These are phyloP conservation scores for Flaveria linearis DNA, from an alignment of 129 eudicot genomes.

Conservation along the genomic window DNA sequence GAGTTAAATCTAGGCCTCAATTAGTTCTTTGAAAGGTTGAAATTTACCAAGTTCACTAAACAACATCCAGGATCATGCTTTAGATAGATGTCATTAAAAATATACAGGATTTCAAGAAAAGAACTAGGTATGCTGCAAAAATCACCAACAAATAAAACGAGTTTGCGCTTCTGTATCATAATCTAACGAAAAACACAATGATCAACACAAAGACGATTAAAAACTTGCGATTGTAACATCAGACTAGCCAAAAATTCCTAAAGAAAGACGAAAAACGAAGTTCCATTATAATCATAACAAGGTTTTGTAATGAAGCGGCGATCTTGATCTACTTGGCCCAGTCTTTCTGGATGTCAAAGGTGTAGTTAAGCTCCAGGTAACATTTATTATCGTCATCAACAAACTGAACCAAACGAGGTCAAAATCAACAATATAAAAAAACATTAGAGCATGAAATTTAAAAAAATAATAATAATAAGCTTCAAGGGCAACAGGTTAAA, in stretches of 20 bases:
- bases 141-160: background rate
- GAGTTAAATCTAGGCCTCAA: too few species aligned
- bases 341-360: conserved; percentile 68
- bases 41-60: too few species aligned
- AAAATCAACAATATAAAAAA: background rate
- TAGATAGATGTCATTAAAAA: conserved; percentile 4
- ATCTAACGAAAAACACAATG: conserved; percentile 26
- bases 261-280: conserved; percentile 8
- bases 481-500: background rate
- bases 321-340: conserved; percentile 39
- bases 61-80: too few species aligned
- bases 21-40: too few species aligned
- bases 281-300: conserved; percentile 14
- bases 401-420: conserved; percentile 36
- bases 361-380: conserved; percentile 58
- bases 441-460: background rate
- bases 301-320: background rate
- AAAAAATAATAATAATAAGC: background rate
- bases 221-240: conserved; percentile 25
- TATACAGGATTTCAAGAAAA: conserved; percentile 13
- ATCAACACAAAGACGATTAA: conserved; percentile 19
- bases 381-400: conserved; percentile 57
- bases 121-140: conserved; percentile 18
- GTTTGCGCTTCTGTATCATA: conserved; percentile 29
- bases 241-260: conserved; percentile 34